A percentile compares a stretch with the other conserved stretches of the same genome.
These are phyloP conservation scores for Crithidia expoeki DNA, from an alignment of 208 protist species.

Conservation along the genomic window DNA sequence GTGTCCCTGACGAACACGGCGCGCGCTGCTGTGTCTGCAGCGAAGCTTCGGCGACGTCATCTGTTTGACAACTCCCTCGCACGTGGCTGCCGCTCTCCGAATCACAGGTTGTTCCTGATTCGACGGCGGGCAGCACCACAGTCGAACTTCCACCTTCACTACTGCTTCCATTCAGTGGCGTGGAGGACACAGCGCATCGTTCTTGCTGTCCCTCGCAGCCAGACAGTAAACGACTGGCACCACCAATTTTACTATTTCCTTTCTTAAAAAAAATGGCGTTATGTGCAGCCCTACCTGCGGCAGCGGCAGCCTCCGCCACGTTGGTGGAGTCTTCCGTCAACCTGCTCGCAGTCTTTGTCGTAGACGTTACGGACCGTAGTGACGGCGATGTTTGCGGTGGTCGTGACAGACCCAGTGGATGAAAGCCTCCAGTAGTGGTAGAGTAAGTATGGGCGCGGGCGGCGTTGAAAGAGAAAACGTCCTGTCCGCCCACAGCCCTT, in stretches of 20 bases:
- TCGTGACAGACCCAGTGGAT: conserved; percentile 4
- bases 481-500: too few species aligned
- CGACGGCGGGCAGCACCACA: too few species aligned
- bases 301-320: neutral
- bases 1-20: conserved; percentile 1
- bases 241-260: neutral
- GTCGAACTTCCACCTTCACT: too few species aligned
- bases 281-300: neutral
- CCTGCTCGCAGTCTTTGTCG: neutral
- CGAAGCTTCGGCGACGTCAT: neutral
- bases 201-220: too few species aligned
- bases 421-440: too few species aligned
- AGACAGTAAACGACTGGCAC: too few species aligned
- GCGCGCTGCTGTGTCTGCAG: neutral
- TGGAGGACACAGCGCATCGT: too few species aligned
- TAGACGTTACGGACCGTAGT: neutral
- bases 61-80: neutral
- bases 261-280: neutral
- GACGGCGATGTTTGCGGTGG: neutral
- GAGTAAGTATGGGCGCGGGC: too few species aligned
- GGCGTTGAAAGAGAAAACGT: neutral
- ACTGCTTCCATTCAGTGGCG: too few species aligned
- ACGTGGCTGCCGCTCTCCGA: neutral
- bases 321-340: conserved; percentile 1
- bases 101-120: neutral